These are phyloP conservation scores for Mimosa pudica DNA, from an alignment of 306 rosid species.

Conservation along the genomic window DNA sequence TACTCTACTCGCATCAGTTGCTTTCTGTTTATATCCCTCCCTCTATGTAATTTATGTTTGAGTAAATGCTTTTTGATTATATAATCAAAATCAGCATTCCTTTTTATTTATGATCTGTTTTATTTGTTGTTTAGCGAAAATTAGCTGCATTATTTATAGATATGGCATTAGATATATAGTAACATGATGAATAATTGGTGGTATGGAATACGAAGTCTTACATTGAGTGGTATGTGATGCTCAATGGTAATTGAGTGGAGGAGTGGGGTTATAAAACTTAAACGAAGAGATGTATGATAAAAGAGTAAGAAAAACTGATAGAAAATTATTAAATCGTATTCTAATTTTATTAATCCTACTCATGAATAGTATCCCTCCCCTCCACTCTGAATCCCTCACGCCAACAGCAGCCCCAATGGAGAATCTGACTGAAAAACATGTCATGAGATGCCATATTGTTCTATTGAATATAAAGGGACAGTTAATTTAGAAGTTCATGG, in stretches of 20 bases:
- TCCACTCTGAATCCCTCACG: no score
- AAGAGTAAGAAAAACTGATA: no score
- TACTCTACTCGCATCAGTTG: constrained; percentile 15
- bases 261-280: no score
- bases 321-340: no score
- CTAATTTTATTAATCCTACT: no score
- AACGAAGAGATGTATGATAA: no score
- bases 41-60: not conserved
- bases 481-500: not conserved
- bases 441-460: not conserved
- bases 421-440: not conserved
- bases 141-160: not conserved
- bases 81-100: not conserved
- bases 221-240: not conserved
- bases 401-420: not conserved
- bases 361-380: no score
- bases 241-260: not conserved
- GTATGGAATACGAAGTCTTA: not conserved
- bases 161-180: constrained; percentile 5
- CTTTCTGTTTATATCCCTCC: constrained; percentile 20
- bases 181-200: not conserved
- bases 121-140: not conserved
- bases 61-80: not conserved
- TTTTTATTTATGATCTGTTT: not conserved
- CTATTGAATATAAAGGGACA: not conserved